Base-by-base conservation (phyloP, 1,139 yeast genomes). In the Debaryomyces sp. region DNA sequence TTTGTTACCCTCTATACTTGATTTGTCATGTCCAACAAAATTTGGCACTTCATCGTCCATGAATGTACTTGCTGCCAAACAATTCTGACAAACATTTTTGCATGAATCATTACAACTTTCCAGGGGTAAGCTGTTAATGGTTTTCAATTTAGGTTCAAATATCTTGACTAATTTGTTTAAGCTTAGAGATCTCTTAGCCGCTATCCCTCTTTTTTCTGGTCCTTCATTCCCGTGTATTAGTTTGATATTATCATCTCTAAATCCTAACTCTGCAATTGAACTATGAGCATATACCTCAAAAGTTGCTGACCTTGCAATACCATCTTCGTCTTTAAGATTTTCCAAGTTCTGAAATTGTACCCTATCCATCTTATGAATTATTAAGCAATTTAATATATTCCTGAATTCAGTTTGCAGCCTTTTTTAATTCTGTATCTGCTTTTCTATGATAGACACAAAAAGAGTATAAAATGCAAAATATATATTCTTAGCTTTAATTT, bases 191-290 rank as follows among this genome's bases (percentile, higher is more conserved):
- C n/a, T n/a, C 8, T 36, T 39, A 6, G 50, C 26, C 6, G 37
- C 41, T 2, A 55, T 21, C 13, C 55, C 54, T 38, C 60, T 38
- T n/a, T 47, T 35, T 9, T 53, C 54, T 10, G 59, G 59, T 13
- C 44, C 44, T n/a, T 45, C 23, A 13, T 50, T 38, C 17, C 48
- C 44, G 18, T 55, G 51, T 18, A 43, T 23, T 1, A 56, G 43
- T 38, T 45, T 32, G 24, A 55, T 40, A 8, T 35, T 23, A 3
- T 48, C 51, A 18, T 36, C 21, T 18, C 26, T 29, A 41, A 17
- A 18, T 15, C 10, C 15, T 30, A 41, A 10, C 30, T 41, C 17
- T 30, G 27, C n/a, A 1, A 27, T 26, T 9, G 42, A 21, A 8
- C 10, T 18, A 12, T 15, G 10, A n/a, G 30, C 30, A 9, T n/a